These are phyloP conservation scores for Camelina sativa DNA, from an alignment of 345 rosid genomes.

Conservation along the genomic window DNA sequence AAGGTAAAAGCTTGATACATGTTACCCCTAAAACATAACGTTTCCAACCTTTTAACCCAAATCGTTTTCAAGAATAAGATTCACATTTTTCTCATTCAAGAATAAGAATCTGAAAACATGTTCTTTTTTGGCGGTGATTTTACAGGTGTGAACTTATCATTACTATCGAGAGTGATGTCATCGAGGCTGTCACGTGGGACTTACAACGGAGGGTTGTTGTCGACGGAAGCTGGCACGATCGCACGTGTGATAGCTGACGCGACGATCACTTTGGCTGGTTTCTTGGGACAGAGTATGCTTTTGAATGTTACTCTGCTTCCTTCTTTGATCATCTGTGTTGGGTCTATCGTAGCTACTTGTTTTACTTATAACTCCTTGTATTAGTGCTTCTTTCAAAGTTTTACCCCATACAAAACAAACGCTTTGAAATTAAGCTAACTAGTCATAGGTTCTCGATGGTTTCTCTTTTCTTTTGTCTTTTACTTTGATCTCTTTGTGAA, in stretches of 20 bases:
- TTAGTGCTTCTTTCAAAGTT: conserved; percentile 43
- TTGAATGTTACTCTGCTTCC: conserved; percentile 85
- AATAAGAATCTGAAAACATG: neutral
- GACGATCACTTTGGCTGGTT: conserved; percentile 88
- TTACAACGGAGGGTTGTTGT: conserved; percentile 85
- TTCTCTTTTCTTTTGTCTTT: neutral
- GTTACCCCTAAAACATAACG: neutral
- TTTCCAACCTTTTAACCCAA: neutral
- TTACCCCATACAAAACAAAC: neutral
- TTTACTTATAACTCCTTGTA: conserved; percentile 89
- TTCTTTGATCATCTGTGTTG: conserved; percentile 66
- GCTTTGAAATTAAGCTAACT: neutral
- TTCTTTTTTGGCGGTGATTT: neutral
- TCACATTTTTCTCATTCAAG: too few relatives aligned
- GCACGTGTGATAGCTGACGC: conserved; percentile 92
- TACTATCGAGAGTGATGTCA: conserved; percentile 93
- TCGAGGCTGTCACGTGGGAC: conserved; percentile 93
- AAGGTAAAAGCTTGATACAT: conserved; percentile 57
- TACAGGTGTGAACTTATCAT: conserved; percentile 86
- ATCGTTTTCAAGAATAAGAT: neutral
- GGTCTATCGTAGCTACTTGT: conserved; percentile 81
- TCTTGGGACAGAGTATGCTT: conserved; percentile 66
- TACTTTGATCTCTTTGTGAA: neutral
- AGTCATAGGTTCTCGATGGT: neutral
- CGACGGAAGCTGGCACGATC: conserved; percentile 92